Evolutionary conservation across 2,329 filamentous ascomycete genomes (phyloP), one percentile per base, ranked within the genome.

Genomic region (Huntiella bhutanensis): DNA sequence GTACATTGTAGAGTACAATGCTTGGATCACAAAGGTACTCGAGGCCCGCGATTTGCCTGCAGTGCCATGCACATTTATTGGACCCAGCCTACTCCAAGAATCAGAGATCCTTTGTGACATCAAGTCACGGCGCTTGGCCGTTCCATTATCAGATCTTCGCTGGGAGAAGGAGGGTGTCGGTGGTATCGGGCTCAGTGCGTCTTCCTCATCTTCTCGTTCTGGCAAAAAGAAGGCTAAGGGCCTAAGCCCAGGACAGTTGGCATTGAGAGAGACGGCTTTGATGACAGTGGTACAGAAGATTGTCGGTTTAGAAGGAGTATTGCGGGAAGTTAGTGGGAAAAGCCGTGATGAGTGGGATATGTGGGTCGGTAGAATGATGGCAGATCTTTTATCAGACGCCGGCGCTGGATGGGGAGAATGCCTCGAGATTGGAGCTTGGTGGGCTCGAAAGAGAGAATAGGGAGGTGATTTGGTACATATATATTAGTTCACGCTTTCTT

Each of bases 321-420:
- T 95, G 54, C 75, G 82, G 54, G 82, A 93, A 55, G 75, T 77
- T 40, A 92, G 82, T 56, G 82, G 80, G 11, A 93, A 93, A 67
- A 84, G 80, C 55, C 76, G 82, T 57, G 85, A 93, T 54, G 87
- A 95, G 63, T 95, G 86, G 86, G 82, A 92, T 59, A 69, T 76
- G 37, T 95, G 87, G 87, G 76, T 82, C 63, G 77, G 79, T 36
- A 83, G 80, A 60, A 83, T 94, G 80, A 88, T 85, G 71, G 73
- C 75, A 41, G 81, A 91, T 60, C 62, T 95, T 56, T 70, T 93
- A 57, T 77, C 80, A 58, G 80, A 88, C 51, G 78, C 77, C 46
- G 82, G 83, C 15, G 79, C 82, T 13, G 77, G 74, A 41, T 86
- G 77, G 66, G 86, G 87, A 41, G 87, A 95, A 61, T 93, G 85